Evolutionary conservation across 768 basidiomycete species (phyloP).

Genomic region (Amylocystis lapponica): DNA sequence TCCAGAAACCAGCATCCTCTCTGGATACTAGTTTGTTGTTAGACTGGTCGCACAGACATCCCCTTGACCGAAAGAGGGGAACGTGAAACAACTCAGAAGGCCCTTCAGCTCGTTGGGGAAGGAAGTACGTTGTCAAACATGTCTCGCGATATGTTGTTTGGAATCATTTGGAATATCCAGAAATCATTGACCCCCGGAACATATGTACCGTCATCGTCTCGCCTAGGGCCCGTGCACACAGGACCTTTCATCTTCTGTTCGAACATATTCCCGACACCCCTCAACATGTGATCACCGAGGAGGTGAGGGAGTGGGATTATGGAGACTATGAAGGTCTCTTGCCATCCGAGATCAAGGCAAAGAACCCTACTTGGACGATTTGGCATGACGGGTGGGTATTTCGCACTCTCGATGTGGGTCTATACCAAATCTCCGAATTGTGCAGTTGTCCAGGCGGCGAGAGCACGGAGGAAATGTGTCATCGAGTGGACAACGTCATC

Average conservation of each 20-base stretch:
- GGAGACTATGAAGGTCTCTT: slow-evolving; percentile 84
- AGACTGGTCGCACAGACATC: slow-evolving; percentile 89
- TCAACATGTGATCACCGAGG: slow-evolving; percentile 54
- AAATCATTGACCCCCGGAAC: slow-evolving; percentile 72
- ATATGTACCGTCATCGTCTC: slow-evolving; percentile 75
- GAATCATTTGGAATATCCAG: slow-evolving; percentile 36
- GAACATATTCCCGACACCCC: slow-evolving; percentile 41
- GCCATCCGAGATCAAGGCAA: slow-evolving; percentile 69
- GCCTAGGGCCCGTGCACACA: slow-evolving; percentile 81
- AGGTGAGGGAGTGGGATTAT: slow-evolving; percentile 85
- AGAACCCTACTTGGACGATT: slow-evolving; percentile 64
- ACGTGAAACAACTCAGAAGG: slow-evolving; percentile 60
- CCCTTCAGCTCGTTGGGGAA: slow-evolving; percentile 62
- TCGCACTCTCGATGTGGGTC: background rate
- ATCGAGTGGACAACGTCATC: slow-evolving; percentile 74
- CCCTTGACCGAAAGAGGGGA: slow-evolving; percentile 78
- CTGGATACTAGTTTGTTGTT: slow-evolving; percentile 7
- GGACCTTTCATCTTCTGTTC: slow-evolving; percentile 81
- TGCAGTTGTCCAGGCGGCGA: slow-evolving; percentile 85
- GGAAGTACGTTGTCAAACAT: slow-evolving; percentile 50
- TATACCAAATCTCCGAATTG: slow-evolving; percentile 9
- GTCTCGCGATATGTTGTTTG: background rate
- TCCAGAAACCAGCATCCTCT: slow-evolving; percentile 4
- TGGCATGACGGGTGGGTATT: slow-evolving; percentile 72
- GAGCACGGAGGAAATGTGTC: slow-evolving; percentile 70